phyloP scores from a whole-genome alignment of 2,329 filamentous ascomycete genomes.

The Nigrospora oryzae region DNA sequence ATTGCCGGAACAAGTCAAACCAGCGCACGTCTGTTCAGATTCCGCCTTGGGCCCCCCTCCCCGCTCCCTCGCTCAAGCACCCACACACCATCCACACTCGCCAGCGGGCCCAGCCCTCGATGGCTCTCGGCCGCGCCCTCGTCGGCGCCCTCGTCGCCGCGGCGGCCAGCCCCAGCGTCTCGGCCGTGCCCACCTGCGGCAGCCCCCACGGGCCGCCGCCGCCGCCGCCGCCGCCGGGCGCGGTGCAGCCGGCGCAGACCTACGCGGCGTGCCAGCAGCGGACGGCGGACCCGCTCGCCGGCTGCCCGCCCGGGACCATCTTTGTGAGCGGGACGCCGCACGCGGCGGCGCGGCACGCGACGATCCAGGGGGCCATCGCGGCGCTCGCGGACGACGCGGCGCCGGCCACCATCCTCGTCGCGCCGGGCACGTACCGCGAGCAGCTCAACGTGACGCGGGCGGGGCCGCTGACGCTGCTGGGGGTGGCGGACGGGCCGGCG shows the following conservation, averaged over 20 bases:
- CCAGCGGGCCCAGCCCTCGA: too few relatives aligned
- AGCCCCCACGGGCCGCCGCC: too few relatives aligned
- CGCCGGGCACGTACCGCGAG: slow-evolving; percentile 52
- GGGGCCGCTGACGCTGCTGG: slow-evolving; percentile 53
- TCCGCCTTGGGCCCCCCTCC: too few relatives aligned
- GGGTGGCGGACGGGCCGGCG: slow-evolving; percentile 38
- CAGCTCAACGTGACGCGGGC: slow-evolving; percentile 57
- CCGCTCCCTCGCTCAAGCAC: too few relatives aligned
- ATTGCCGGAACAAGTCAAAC: too few relatives aligned
- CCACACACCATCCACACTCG: too few relatives aligned
- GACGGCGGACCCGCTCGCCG: slow-evolving; percentile 22
- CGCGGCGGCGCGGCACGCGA: slow-evolving; percentile 24
- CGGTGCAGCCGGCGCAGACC: neutral
- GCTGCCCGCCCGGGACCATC: slow-evolving; percentile 30
- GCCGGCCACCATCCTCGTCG: slow-evolving; percentile 48
- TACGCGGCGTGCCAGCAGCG: slow-evolving; percentile 19
- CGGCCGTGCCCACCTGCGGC: too few relatives aligned
- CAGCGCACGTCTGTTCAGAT: too few relatives aligned
- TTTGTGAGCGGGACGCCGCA: slow-evolving; percentile 27
- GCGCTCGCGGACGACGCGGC: slow-evolving; percentile 30
- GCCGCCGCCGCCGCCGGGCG: too few relatives aligned
- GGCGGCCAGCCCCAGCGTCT: too few relatives aligned
- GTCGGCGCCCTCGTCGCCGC: too few relatives aligned
- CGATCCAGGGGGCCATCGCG: slow-evolving; percentile 30
- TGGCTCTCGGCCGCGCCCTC: too few relatives aligned